Base-by-base conservation (phyloP, 2,329 filamentous ascomycete genomes). In the Beauveria australis region DNA sequence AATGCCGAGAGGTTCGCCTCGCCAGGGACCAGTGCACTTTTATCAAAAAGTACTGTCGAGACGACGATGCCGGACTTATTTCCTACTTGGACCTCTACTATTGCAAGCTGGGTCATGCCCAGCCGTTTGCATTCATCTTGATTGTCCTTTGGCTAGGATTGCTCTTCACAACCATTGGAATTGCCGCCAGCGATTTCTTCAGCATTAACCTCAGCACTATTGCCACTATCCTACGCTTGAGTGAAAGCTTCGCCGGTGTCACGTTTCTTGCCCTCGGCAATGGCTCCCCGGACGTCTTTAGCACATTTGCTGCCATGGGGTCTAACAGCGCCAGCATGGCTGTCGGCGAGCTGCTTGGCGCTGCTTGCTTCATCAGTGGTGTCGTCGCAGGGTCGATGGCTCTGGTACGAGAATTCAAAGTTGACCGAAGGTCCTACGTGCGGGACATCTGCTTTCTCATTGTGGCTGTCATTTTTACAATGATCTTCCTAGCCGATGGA, bases 381-480 rank as follows among this genome's bases (percentile, higher is more conserved):
- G 93, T 99, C 19, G 94, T 99, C 40, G 92, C 93, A 5, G 94
- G 94, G 18, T 96, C 92, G 60, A 99, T 99, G 94, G 94, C 93
- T 16, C 76, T 99, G 60, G 92, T 97, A n/a, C 84, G 91, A 64
- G 94, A 96, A 59, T 99, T 99, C 73, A 89, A 88, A 66, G 94
- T 99, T 57, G 89, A 91, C 58, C 88, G 87, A 68, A 90, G 89
- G 73, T 94, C 91, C 41, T 99, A 97, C 71, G 83, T 97, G 24
- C 84, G 94, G 65, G 94, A 99, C 70, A 89, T 97, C 12, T 83
- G 86, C 61, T 99, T 97, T 77, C 99, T 99, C 72, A 89, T 95
- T 61, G 80, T 91, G 14, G 90, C 94, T 1, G 88, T 94, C 18
- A 81, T 82, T 63, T 97, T 97, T 74, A 92, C 89, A 70, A 89